Conservation (phyloP, 1,284 basidiomycete species). For the Psilocybe mexicana region DNA sequence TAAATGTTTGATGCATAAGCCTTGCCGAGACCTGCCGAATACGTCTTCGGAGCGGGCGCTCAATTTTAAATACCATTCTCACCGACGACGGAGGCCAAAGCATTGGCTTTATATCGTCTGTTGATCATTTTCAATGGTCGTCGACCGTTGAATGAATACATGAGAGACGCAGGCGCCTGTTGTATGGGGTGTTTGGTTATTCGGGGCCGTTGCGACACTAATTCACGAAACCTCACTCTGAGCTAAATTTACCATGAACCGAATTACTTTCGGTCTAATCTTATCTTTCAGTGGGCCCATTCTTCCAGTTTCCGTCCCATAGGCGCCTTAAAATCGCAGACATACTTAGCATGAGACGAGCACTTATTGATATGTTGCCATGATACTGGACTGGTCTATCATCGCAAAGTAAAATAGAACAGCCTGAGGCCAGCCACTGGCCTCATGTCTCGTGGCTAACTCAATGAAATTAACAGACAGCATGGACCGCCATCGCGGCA, state of each 20-base stretch:
- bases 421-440: background rate
- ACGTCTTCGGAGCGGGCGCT: background rate
- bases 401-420: background rate
- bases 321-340: background rate
- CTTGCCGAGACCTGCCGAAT: background rate
- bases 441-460: background rate
- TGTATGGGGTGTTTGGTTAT: no score
- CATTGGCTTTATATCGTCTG: background rate
- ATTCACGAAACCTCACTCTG: background rate
- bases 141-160: no score
- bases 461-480: background rate
- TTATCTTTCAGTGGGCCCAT: background rate
- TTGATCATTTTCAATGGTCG: no score
- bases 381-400: background rate
- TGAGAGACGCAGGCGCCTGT: background rate
- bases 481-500: background rate
- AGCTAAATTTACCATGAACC: background rate
- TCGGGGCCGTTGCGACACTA: no score
- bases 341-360: background rate
- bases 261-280: background rate
- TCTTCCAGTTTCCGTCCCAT: background rate
- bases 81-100: background rate
- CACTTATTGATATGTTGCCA: background rate
- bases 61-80: background rate
- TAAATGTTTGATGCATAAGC: background rate